These are phyloP conservation scores for Erodium maritimum DNA, from an alignment of 345 rosid species.

Conservation along the genomic window DNA sequence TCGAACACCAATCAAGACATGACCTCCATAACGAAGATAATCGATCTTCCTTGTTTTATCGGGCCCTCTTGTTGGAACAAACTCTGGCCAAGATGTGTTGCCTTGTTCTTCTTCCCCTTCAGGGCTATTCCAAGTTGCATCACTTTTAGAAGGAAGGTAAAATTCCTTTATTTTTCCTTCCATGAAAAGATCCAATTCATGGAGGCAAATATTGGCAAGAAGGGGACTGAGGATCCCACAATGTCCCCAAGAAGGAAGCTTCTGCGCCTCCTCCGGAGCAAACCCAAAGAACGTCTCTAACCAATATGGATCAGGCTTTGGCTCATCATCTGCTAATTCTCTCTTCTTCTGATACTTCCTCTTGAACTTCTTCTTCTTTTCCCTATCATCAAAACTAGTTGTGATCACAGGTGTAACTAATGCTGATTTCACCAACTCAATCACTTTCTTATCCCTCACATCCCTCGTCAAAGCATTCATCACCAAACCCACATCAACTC, in stretches of 20 bases:
- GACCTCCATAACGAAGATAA: constrained; percentile 79
- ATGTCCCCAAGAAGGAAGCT: constrained; percentile 88
- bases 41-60: constrained; percentile 93
- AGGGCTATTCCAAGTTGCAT: constrained; percentile 86
- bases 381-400: constrained; percentile 34
- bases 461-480: constrained; percentile 84
- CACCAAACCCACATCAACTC: constrained; percentile 76
- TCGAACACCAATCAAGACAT: constrained; percentile 76
- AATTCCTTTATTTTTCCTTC: constrained; percentile 79
- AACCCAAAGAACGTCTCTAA: constrained; percentile 87
- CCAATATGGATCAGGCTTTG: constrained; percentile 98
- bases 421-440: constrained; percentile 73
- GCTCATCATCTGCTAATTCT: constrained; percentile 93
- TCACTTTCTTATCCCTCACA: constrained; percentile 87
- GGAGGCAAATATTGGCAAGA: constrained; percentile 74
- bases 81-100: constrained; percentile 95
- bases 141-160: constrained; percentile 78
- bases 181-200: constrained; percentile 86
- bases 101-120: constrained; percentile 94
- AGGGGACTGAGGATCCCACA: constrained; percentile 93
- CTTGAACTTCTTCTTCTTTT: constrained; percentile 65
- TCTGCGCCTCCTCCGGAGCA: constrained; percentile 95
- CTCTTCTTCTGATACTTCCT: constrained; percentile 88
- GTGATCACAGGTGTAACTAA: constrained; percentile 65
- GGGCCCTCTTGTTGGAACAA: constrained; percentile 97